A percentile compares a stretch with the other conserved stretches of the same genome.
phyloP scores from a whole-genome alignment of 805 yeast species.

The Saturnispora zaruensis region DNA sequence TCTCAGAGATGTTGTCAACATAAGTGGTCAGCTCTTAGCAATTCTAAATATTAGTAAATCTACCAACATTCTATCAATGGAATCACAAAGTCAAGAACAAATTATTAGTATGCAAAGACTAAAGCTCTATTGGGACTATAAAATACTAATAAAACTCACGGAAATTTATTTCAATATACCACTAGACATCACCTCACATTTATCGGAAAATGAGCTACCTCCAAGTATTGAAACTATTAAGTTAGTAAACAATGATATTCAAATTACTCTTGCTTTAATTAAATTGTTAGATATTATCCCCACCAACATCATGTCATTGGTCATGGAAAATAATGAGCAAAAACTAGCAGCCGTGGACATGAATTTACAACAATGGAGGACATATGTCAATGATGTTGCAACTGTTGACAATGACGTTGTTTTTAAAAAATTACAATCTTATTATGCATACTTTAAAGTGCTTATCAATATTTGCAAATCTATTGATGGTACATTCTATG shows the following conservation, averaged over 20 bases:
- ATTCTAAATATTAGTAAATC: slow-evolving; percentile 36
- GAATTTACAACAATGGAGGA: slow-evolving; percentile 23
- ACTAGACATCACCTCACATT: slow-evolving; percentile 15
- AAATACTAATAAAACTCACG: slow-evolving; percentile 26
- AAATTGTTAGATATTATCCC: slow-evolving; percentile 29
- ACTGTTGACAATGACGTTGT: slow-evolving; percentile 21
- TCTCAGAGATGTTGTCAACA: slow-evolving; percentile 40
- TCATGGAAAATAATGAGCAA: slow-evolving; percentile 13
- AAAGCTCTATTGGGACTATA: slow-evolving; percentile 37
- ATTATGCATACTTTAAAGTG: slow-evolving; percentile 25
- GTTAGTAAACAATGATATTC: slow-evolving; percentile 28
- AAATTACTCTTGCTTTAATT: slow-evolving; percentile 27
- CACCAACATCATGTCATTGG: slow-evolving; percentile 20
- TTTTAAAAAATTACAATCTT: slow-evolving; percentile 23
- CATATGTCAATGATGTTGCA: slow-evolving; percentile 14
- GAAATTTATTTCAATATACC: slow-evolving; percentile 22
- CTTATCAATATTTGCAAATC: slow-evolving; percentile 17
- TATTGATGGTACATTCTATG: slow-evolving; percentile 17
- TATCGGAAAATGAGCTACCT: slow-evolving; percentile 21
- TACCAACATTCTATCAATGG: slow-evolving; percentile 5
- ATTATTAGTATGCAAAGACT: slow-evolving; percentile 27
- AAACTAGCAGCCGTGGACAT: slow-evolving; percentile 17
- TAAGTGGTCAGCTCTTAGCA: slow-evolving; percentile 31
- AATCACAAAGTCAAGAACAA: slow-evolving; percentile 12
- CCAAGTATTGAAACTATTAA: slow-evolving; percentile 29